Evolutionary conservation across 73 alveolate species (phyloP), one percentile per base, ranked within the genome.

Genomic region (Paramecium bursaria): DNA sequence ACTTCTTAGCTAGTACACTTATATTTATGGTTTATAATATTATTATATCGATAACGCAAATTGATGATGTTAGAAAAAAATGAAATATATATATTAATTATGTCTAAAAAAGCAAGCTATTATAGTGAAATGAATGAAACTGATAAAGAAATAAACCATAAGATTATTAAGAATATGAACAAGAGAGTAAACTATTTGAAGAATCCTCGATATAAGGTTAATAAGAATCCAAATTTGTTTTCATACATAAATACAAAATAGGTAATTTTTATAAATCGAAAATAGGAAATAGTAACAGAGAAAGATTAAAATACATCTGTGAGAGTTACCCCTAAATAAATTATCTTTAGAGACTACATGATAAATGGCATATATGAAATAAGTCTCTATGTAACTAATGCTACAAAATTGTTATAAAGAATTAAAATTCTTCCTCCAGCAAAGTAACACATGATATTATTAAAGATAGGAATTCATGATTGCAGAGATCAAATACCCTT

Each of bases 161-260:
- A 94, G 74, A 96, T 96, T 29, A 93, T 96, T 74, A 94, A 94
- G 54, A 96, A 94, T 82, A 96, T 96, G 99, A 96, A 95, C 85
- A 93, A 94, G 86, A 94, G 94, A 88, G 91, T 96, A 46, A 96
- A 92, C 74, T 96, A 86, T 67, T 77, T 89, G 49, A 94, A 94
- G 88, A 96, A 96, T 75, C 99, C 99, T 17, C 88, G 99, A 75
- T 94, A 42, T 50, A 79, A 85, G 50, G 60, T 88, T 7, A 85
- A 90, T 55, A 87, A 74, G 52, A 94, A 92, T 0, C 97, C 97
- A 14, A 87, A 90, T 1, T 31, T 75, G 30, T 74, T 90, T 75
- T 86, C 91, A 21, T 53, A 90, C 86, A 92, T 92, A 76, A 77
- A 52, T 6, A 79, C 89, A 79, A 79, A 79, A 25, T 49, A 48